A percentile compares a stretch with the other conserved stretches of the same genome.
phyloP scores from a whole-genome alignment of 23 red algal species.

The Agarophyton chilense region DNA sequence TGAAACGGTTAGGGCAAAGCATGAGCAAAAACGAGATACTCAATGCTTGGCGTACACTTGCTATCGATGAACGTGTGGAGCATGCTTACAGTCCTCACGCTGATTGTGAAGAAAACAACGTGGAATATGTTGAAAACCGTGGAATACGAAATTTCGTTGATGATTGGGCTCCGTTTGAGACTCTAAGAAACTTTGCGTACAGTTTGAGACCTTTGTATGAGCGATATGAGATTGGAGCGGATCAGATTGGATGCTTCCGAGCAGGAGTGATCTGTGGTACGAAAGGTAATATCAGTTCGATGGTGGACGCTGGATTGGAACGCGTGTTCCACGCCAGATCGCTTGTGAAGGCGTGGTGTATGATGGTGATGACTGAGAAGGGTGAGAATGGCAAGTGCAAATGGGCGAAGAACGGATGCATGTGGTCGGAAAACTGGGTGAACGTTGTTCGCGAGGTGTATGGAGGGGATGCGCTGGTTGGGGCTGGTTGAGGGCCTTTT shows the following conservation, averaged over 20 bases:
- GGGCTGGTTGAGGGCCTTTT: no score
- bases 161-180: neutral
- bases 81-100: neutral
- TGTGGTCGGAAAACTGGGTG: neutral
- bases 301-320: neutral
- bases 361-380: neutral
- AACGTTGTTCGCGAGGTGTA: neutral
- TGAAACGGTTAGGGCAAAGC: neutral
- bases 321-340: constrained; percentile 2
- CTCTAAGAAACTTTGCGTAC: neutral
- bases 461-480: neutral
- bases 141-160: neutral
- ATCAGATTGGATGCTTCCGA: neutral
- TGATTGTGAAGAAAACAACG: neutral
- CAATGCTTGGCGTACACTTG: neutral
- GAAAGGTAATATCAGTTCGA: no score
- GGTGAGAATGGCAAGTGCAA: neutral
- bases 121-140: neutral
- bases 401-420: neutral
- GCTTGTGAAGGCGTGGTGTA: neutral
- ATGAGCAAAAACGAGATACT: neutral
- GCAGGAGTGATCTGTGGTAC: neutral
- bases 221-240: neutral
- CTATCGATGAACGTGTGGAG: neutral
- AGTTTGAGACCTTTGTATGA: constrained; percentile 4